phyloP scores from a whole-genome alignment of 2,329 filamentous ascomycete genomes.

The Lachnellula subtilissima region DNA sequence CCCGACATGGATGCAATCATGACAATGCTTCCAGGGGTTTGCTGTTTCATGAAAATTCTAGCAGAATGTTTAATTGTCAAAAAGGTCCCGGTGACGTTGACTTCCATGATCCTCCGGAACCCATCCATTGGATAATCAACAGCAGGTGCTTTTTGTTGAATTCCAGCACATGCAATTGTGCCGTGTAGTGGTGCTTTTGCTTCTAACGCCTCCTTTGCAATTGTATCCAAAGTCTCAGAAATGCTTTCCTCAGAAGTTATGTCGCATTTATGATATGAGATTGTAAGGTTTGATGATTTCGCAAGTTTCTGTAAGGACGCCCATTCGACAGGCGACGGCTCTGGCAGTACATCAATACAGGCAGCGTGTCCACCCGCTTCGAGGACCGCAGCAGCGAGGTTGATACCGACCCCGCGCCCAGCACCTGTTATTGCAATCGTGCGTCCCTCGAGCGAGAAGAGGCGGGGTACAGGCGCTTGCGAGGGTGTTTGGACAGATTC shows the following conservation, averaged over 20 bases:
- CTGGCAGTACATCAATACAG: conserved; percentile 43
- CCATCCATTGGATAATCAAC: conserved; percentile 48
- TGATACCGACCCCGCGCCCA: conserved; percentile 45
- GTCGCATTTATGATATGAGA: conserved; percentile 41
- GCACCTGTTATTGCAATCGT: conserved; percentile 45
- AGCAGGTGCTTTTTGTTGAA: conserved; percentile 44
- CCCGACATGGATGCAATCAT: conserved; percentile 41
- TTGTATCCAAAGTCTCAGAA: conserved; percentile 33
- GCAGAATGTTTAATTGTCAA: conserved; percentile 67
- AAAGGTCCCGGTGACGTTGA: conserved; percentile 66
- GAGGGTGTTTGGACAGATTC: no score
- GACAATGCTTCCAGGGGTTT: conserved; percentile 43
- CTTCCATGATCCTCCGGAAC: conserved; percentile 63
- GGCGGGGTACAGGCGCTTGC: no score
- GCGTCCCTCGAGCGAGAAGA: conserved; percentile 5
- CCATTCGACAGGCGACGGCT: conserved; percentile 27
- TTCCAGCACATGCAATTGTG: conserved; percentile 43
- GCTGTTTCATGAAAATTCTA: conserved; percentile 44
- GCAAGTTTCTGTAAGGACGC: conserved; percentile 37
- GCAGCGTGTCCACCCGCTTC: conserved; percentile 46
- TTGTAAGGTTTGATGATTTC: conserved; percentile 24
- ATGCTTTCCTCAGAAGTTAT: conserved; percentile 42
- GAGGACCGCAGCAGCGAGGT: conserved; percentile 42
- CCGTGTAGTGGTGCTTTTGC: not conserved
- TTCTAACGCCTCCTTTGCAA: conserved; percentile 21